These are phyloP conservation scores for Petunia axillaris DNA, from an alignment of 257 asterid genomes.

Conservation along the genomic window DNA sequence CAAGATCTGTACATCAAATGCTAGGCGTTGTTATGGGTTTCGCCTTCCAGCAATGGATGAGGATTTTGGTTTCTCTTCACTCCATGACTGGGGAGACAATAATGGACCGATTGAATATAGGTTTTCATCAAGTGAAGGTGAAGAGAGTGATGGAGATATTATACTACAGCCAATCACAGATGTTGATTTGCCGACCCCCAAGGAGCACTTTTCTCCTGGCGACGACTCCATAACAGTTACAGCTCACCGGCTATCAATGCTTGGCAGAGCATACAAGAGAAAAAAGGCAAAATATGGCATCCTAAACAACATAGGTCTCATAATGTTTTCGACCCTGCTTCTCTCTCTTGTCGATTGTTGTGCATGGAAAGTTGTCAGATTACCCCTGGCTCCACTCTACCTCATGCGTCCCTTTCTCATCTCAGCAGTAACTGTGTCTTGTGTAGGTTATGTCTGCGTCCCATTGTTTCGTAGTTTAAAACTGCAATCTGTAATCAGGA, in stretches of 20 bases:
- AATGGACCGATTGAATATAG: constrained; percentile 43
- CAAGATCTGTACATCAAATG: constrained; percentile 49
- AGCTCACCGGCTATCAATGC: constrained; percentile 65
- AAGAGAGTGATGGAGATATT: constrained; percentile 78
- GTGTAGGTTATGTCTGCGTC: constrained; percentile 76
- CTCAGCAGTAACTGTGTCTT: constrained; percentile 60
- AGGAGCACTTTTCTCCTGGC: constrained; percentile 48
- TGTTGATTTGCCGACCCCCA: constrained; percentile 73
- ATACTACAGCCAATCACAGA: constrained; percentile 77
- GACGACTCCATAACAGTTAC: constrained; percentile 68
- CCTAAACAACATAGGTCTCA: constrained; percentile 70
- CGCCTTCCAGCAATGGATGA: constrained; percentile 61
- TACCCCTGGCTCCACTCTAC: constrained; percentile 83
- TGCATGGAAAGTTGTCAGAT: constrained; percentile 87
- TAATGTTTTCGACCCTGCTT: constrained; percentile 52
- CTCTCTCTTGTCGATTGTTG: constrained; percentile 77
- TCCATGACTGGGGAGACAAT: constrained; percentile 64
- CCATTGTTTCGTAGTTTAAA: constrained; percentile 73
- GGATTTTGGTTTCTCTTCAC: constrained; percentile 60
- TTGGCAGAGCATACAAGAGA: constrained; percentile 62
- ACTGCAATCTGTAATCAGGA: constrained; percentile 55
- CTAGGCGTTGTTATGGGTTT: constrained; percentile 39
- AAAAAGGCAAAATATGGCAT: constrained; percentile 68
- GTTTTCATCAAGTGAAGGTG: constrained; percentile 82
- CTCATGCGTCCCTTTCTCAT: constrained; percentile 71